Evolutionary conservation across 2,329 filamentous ascomycete genomes (phyloP).

Genomic region (Chaetothyriales sp.): DNA sequence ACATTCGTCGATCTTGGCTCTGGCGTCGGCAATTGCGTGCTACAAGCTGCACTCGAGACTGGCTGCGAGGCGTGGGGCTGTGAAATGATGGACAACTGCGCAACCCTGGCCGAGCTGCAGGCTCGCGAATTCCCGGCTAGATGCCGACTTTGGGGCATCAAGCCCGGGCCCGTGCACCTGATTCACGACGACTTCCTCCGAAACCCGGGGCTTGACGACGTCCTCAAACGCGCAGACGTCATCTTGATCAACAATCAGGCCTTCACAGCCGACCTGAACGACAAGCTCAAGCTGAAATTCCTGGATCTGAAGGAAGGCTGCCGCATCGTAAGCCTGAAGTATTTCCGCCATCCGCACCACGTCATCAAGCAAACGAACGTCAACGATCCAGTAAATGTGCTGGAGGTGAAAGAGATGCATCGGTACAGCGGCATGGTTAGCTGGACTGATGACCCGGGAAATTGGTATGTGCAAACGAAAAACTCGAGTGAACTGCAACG

Average conservation of each 20-base stretch:
- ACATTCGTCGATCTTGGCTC: slow-evolving; percentile 92
- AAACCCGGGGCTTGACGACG: slow-evolving; percentile 54
- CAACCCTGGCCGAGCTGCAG: slow-evolving; percentile 66
- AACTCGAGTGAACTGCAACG: slow-evolving; percentile 43
- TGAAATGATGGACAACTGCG: slow-evolving; percentile 88
- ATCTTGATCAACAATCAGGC: slow-evolving; percentile 96
- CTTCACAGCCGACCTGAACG: slow-evolving; percentile 78
- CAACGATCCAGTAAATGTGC: slow-evolving; percentile 67
- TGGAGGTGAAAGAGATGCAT: slow-evolving; percentile 59
- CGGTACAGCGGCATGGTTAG: slow-evolving; percentile 64
- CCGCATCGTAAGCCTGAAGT: slow-evolving; percentile 81
- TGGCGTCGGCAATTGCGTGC: slow-evolving; percentile 86
- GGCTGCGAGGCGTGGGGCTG: slow-evolving; percentile 94
- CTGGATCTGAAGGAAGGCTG: slow-evolving; percentile 83
- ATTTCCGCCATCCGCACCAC: slow-evolving; percentile 70
- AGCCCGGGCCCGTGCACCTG: slow-evolving; percentile 64
- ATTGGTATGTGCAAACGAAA: slow-evolving; percentile 79
- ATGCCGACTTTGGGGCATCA: slow-evolving; percentile 77
- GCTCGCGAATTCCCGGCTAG: slow-evolving; percentile 71
- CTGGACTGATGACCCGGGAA: slow-evolving; percentile 74
- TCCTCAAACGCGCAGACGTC: slow-evolving; percentile 78
- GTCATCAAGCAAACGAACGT: slow-evolving; percentile 60
- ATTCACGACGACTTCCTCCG: slow-evolving; percentile 73
- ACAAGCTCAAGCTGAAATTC: slow-evolving; percentile 74
- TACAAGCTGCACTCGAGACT: slow-evolving; percentile 85